Conservation (phyloP, 2,329 filamentous ascomycete species). For the Penicillium sp. region DNA sequence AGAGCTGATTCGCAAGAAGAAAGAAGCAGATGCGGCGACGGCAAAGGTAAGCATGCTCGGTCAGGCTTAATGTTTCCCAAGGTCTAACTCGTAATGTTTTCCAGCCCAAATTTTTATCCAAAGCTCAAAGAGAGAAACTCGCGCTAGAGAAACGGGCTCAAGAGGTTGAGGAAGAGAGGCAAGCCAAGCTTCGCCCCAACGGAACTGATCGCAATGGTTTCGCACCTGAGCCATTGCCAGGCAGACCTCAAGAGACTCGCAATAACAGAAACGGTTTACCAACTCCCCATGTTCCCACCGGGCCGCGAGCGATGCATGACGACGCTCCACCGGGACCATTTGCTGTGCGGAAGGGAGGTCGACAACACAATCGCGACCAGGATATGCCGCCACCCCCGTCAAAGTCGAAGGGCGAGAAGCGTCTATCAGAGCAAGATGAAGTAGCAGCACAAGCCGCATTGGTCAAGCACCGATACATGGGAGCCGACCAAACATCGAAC, state of each 20-base stretch:
- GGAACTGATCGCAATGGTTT: constrained; percentile 27
- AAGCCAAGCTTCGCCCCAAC: constrained; percentile 43
- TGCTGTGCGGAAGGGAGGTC: constrained; percentile 42
- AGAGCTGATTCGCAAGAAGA: constrained; percentile 80
- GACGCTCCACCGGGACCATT: constrained; percentile 52
- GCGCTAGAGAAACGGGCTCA: constrained; percentile 75
- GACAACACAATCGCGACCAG: constrained; percentile 31
- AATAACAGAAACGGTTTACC: constrained; percentile 3
- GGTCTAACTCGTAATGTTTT: constrained; percentile 19
- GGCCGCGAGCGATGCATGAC: constrained; percentile 66
- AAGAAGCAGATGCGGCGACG: constrained; percentile 77
- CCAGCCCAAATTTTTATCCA: constrained; percentile 79
- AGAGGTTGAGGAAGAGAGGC: constrained; percentile 64
- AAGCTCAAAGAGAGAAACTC: constrained; percentile 75
- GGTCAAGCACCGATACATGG: constrained; percentile 82
- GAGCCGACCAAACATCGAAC: constrained; percentile 81
- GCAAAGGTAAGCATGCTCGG: constrained; percentile 59
- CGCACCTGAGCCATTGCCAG: constrained; percentile 12
- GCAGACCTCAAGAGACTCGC: constrained; percentile 25
- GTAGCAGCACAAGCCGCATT: constrained; percentile 68
- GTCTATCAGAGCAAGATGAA: constrained; percentile 54
- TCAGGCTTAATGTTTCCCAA: not conserved
- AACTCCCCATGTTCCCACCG: constrained; percentile 56
- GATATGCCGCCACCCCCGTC: constrained; percentile 54
- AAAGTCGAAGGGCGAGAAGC: constrained; percentile 45